Evolutionary conservation across 352 stramenopile genomes (phyloP).

Genomic region (Globisporangium uncinulatum): DNA sequence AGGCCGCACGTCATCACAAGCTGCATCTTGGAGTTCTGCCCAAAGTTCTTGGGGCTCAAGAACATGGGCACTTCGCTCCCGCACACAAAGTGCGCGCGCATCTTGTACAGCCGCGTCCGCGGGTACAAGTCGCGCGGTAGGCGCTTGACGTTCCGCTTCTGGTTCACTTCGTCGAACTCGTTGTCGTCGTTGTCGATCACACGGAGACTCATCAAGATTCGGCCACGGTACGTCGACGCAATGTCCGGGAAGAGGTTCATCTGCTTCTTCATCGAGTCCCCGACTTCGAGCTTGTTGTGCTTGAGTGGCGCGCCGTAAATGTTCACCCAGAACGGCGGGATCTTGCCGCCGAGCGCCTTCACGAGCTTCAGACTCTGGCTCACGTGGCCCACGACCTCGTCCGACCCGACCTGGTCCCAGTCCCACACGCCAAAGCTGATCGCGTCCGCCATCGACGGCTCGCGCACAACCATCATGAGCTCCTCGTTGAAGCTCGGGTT

Average conservation of each 20-base stretch:
- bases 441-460: constrained; percentile 16
- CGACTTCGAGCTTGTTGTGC: constrained; percentile 29
- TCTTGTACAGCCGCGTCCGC: constrained; percentile 45
- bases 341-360: constrained; percentile 18
- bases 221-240: constrained; percentile 75
- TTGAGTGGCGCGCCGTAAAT: constrained; percentile 62
- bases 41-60: constrained; percentile 40
- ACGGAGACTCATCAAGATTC: constrained; percentile 59
- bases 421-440: constrained; percentile 54
- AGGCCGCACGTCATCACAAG: constrained; percentile 53
- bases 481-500: constrained; percentile 62
- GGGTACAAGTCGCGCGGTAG: constrained; percentile 44
- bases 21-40: constrained; percentile 71
- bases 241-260: constrained; percentile 60
- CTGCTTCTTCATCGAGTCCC: constrained; percentile 26
- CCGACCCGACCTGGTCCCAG: constrained; percentile 55
- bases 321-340: constrained; percentile 63
- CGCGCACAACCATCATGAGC: constrained; percentile 43
- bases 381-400: constrained; percentile 55
- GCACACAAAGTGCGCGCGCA: constrained; percentile 62
- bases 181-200: constrained; percentile 46
- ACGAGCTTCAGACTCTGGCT: constrained; percentile 33
- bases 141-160: constrained; percentile 56
- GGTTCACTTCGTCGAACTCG: constrained; percentile 61
- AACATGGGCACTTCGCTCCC: constrained; percentile 49